A percentile compares a stretch with the other conserved stretches of the same genome.
phyloP scores from a whole-genome alignment of 768 basidiomycete species.

The Saitozyma podzolica region DNA sequence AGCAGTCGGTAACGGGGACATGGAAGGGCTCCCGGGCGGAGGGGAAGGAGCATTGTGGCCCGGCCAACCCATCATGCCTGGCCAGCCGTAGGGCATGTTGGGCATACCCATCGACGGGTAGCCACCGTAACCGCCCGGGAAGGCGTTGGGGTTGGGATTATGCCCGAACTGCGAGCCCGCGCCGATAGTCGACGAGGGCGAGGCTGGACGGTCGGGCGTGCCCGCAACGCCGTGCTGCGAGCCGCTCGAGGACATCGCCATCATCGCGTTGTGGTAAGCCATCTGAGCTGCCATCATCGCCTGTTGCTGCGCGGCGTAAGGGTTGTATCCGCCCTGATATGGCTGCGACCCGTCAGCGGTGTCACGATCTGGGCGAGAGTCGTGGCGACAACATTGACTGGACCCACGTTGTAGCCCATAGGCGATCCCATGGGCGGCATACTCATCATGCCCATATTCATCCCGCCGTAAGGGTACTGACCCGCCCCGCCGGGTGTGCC shows the following conservation, averaged over 20 bases:
- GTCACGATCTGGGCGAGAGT: background rate
- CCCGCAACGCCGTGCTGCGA: constrained; percentile 8
- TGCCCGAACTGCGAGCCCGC: background rate
- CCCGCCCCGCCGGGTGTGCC: constrained; percentile 23
- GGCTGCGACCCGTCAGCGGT: constrained; percentile 14
- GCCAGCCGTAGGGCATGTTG: background rate
- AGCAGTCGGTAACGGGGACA: too few species aligned
- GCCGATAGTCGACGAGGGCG: background rate
- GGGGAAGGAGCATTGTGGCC: too few species aligned
- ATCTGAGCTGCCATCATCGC: constrained; percentile 55
- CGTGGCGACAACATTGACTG: too few species aligned
- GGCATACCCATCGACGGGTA: background rate
- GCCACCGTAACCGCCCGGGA: background rate
- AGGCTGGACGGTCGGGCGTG: background rate
- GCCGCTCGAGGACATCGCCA: constrained; percentile 10
- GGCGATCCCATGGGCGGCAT: constrained; percentile 32
- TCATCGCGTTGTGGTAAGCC: constrained; percentile 53
- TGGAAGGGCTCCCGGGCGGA: too few species aligned
- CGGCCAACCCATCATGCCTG: background rate
- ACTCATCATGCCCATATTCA: constrained; percentile 42
- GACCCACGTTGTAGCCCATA: constrained; percentile 25
- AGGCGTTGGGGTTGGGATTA: too few species aligned
- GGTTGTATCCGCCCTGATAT: constrained; percentile 40
- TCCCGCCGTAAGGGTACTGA: constrained; percentile 14
- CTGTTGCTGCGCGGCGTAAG: constrained; percentile 48